Percentiles rank a stretch among this genome's conserved stretches.
These are phyloP conservation scores for Suhomyces bribrorum DNA, from an alignment of 1,139 yeast genomes.

Conservation along the genomic window DNA sequence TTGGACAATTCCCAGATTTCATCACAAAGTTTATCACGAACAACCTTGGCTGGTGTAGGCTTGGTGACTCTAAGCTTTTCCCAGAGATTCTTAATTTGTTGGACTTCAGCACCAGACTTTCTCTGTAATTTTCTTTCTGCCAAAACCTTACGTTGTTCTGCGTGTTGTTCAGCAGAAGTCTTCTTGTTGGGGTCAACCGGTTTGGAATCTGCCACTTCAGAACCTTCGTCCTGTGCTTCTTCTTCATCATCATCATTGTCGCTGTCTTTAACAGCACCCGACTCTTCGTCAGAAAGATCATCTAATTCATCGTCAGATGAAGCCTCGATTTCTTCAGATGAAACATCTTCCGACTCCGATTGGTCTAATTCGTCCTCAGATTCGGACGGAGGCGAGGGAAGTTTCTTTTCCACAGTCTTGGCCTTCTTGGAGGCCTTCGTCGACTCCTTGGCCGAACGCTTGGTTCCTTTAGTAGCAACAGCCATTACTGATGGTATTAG, in stretches of 20 bases:
- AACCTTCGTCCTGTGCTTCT: conserved; percentile 21
- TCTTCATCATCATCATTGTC: conserved; percentile 24
- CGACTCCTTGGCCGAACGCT: conserved; percentile 30
- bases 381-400: conserved; percentile 20
- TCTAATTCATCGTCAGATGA: conserved; percentile 25
- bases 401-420: conserved; percentile 24
- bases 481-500: conserved; percentile 21
- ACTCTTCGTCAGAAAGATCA: conserved; percentile 21
- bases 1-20: conserved; percentile 84
- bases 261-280: conserved; percentile 21
- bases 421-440: conserved; percentile 28
- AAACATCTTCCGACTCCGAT: conserved; percentile 5
- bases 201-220: conserved; percentile 18
- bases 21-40: conserved; percentile 75
- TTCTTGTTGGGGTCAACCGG: conserved; percentile 47
- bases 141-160: conserved; percentile 76
- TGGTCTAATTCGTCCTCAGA: conserved; percentile 13
- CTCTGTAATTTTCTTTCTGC: conserved; percentile 85
- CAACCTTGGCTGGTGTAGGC: conserved; percentile 76
- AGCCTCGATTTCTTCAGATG: conserved; percentile 16
- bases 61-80: conserved; percentile 85
- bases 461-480: conserved; percentile 33
- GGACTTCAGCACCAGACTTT: conserved; percentile 83
- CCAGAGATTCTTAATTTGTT: conserved; percentile 86
- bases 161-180: conserved; percentile 69